phyloP scores from a whole-genome alignment of 495 filamentous ascomycete species.

The Pseudevernia furfuracea region DNA sequence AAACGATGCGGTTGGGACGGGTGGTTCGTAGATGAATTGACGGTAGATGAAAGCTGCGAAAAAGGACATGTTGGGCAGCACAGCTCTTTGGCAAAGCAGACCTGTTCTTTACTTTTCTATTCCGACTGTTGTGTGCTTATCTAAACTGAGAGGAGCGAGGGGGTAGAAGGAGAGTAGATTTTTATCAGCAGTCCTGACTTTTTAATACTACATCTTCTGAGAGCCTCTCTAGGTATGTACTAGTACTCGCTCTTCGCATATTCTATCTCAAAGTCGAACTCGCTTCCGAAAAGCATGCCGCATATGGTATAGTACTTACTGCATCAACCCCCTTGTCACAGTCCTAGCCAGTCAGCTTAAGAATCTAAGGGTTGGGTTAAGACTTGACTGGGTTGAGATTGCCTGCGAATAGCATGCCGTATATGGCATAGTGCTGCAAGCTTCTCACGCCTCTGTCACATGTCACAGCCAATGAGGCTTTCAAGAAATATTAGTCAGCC shows the following conservation, averaged over 20 bases:
- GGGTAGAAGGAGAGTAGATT: slow-evolving; percentile 1
- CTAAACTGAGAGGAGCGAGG: not conserved
- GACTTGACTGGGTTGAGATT: too few relatives aligned
- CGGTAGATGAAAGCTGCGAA: slow-evolving; percentile 34
- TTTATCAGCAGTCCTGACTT: not conserved
- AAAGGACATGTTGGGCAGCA: not conserved
- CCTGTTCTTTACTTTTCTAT: not conserved
- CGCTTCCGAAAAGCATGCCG: slow-evolving; percentile 5
- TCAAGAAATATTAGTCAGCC: not conserved
- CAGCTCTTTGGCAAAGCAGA: not conserved
- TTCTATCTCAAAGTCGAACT: not conserved
- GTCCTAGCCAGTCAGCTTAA: too few relatives aligned
- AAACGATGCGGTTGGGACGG: slow-evolving; percentile 32
- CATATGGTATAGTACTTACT: not conserved
- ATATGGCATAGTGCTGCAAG: not conserved
- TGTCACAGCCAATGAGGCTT: slow-evolving; percentile 3
- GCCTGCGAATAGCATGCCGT: not conserved
- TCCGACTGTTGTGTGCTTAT: not conserved
- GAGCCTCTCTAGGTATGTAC: not conserved
- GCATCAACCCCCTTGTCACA: not conserved
- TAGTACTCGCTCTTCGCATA: not conserved
- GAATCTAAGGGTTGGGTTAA: too few relatives aligned
- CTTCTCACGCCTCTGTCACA: too few relatives aligned
- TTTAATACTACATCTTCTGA: not conserved
- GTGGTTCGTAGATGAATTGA: slow-evolving; percentile 36